A percentile compares a stretch with the other conserved stretches of the same genome.
Conservation (phyloP, 1,284 basidiomycete species). For the Wallemia mellicola region DNA sequence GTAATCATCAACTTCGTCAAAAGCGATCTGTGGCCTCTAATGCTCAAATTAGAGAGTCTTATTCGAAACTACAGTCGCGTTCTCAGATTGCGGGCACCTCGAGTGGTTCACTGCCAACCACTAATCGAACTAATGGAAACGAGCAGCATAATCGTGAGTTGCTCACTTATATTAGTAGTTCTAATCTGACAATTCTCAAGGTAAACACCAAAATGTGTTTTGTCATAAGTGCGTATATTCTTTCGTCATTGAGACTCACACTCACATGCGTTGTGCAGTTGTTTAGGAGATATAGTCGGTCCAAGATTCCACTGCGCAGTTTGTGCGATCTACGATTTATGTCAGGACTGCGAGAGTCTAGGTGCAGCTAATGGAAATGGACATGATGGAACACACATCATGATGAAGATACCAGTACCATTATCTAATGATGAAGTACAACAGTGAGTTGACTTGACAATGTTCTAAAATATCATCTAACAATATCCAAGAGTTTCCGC, state of each 20-base stretch:
- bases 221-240: too few species aligned
- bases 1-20: not conserved
- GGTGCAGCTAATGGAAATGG: not conserved
- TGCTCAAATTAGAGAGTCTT: not conserved
- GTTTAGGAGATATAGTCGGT: not conserved
- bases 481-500: not conserved
- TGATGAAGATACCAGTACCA: slow-evolving; percentile 1
- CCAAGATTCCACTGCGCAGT: not conserved
- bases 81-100: not conserved
- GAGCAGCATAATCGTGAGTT: not conserved
- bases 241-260: too few species aligned
- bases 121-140: not conserved
- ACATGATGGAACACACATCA: not conserved
- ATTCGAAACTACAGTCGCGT: not conserved
- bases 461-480: too few species aligned
- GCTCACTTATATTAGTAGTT: not conserved
- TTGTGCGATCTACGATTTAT: not conserved
- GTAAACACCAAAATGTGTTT: not conserved
- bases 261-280: too few species aligned
- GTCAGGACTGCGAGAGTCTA: not conserved
- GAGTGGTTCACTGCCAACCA: not conserved
- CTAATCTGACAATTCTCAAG: not conserved
- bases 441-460: not conserved
- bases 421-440: not conserved
- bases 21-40: not conserved